Evolutionary conservation across 257 asterid genomes (phyloP).

Genomic region (Nicotiana noctiflora): DNA sequence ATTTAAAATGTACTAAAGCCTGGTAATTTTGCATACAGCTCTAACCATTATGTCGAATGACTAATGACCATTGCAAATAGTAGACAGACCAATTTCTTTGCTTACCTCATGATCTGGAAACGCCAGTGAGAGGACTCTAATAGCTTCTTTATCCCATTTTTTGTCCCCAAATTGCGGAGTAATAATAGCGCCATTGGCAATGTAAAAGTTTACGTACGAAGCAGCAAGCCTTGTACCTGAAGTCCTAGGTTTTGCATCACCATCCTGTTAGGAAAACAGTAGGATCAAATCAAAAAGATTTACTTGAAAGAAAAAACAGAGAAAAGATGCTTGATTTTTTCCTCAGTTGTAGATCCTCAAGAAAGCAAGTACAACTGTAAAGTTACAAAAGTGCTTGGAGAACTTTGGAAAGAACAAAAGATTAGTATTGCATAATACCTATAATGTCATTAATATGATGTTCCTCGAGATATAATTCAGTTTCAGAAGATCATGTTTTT

Average conservation of each 20-base stretch:
- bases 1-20: background rate
- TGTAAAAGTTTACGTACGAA: slow-evolving; percentile 81
- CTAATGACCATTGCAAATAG: background rate
- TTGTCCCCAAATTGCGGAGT: slow-evolving; percentile 87
- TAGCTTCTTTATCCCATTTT: slow-evolving; percentile 87
- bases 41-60: background rate
- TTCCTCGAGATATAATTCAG: background rate
- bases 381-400: background rate
- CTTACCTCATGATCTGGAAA: slow-evolving; percentile 79
- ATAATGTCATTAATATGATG: background rate
- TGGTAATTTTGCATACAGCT: background rate
- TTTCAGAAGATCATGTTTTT: background rate
- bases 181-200: slow-evolving; percentile 74
- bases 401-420: background rate
- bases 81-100: background rate
- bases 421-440: background rate
- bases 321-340: background rate
- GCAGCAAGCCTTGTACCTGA: slow-evolving; percentile 83
- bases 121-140: slow-evolving; percentile 54
- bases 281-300: background rate
- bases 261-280: slow-evolving; percentile 34
- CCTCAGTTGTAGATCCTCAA: background rate
- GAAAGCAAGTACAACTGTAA: background rate
- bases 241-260: slow-evolving; percentile 64
- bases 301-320: background rate